Conservation (phyloP, 768 basidiomycete species). For the Mycena vitilis region DNA sequence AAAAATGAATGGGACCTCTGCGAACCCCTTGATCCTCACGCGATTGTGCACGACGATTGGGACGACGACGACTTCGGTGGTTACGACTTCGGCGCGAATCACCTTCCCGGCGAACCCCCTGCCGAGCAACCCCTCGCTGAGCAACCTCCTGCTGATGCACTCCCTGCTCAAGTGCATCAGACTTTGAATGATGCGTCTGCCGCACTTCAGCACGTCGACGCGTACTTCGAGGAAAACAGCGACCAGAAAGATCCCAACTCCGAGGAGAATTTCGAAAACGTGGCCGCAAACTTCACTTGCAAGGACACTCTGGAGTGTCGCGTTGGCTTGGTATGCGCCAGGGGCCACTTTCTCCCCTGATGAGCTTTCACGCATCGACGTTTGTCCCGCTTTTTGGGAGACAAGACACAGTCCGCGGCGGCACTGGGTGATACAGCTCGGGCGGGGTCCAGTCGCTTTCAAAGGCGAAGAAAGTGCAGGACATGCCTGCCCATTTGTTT, state of each 20-base stretch:
- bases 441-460: constrained; percentile 3
- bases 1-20: constrained; percentile 41
- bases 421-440: constrained; percentile 1
- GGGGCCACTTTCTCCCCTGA: constrained; percentile 1
- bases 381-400: constrained; percentile 9
- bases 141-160: constrained; percentile 2
- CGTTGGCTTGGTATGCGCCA: not conserved
- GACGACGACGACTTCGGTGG: not conserved
- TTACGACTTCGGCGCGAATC: not conserved
- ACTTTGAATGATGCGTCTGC: not conserved
- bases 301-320: constrained; percentile 11
- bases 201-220: constrained; percentile 6
- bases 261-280: not conserved
- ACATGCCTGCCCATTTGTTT: constrained; percentile 3
- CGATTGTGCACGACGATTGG: not conserved
- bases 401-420: constrained; percentile 3
- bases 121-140: not conserved
- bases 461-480: constrained; percentile 1
- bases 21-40: constrained; percentile 8
- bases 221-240: constrained; percentile 11
- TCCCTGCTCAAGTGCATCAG: constrained; percentile 10
- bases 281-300: constrained; percentile 1
- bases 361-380: not conserved
- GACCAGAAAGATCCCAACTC: not conserved
- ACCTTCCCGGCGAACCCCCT: not conserved